phyloP scores from a whole-genome alignment of 805 yeast genomes.

The Starmerella vaccinii region DNA sequence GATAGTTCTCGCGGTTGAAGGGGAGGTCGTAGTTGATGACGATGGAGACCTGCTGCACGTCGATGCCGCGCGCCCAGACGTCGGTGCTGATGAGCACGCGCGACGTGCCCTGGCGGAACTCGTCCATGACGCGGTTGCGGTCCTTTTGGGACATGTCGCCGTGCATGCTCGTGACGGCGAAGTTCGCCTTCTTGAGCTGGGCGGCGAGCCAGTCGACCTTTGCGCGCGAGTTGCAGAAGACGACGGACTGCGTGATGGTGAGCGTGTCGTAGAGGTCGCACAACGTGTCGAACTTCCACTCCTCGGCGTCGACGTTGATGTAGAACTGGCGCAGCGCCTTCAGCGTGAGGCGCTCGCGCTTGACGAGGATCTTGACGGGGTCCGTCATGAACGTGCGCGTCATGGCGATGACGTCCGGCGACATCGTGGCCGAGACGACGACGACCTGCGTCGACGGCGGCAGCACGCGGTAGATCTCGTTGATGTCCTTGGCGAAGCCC shows the following conservation, averaged over 20 bases:
- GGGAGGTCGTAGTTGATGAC: constrained; percentile 96
- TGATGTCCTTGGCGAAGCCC: constrained; percentile 93
- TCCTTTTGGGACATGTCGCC: constrained; percentile 95
- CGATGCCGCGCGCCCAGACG: constrained; percentile 97
- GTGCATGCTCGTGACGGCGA: constrained; percentile 92
- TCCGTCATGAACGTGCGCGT: constrained; percentile 85
- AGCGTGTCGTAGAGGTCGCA: constrained; percentile 92
- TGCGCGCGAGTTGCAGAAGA: constrained; percentile 92
- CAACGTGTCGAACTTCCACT: constrained; percentile 86
- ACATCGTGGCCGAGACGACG: constrained; percentile 88
- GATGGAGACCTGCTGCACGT: constrained; percentile 93
- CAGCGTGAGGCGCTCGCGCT: constrained; percentile 84
- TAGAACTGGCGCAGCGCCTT: constrained; percentile 92
- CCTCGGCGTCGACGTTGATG: constrained; percentile 84
- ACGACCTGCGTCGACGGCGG: constrained; percentile 88
- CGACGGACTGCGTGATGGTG: constrained; percentile 94
- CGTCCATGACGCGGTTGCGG: constrained; percentile 89
- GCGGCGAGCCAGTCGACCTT: constrained; percentile 87
- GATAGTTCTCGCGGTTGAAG: constrained; percentile 82
- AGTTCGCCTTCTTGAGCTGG: constrained; percentile 66
- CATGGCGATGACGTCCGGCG: constrained; percentile 82
- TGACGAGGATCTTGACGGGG: constrained; percentile 88
- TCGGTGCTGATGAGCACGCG: constrained; percentile 93
- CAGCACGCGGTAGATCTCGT: constrained; percentile 74
- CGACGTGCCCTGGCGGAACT: constrained; percentile 86